Base-by-base conservation (phyloP, 2,329 filamentous ascomycete species). In the Fusarium setosum region DNA sequence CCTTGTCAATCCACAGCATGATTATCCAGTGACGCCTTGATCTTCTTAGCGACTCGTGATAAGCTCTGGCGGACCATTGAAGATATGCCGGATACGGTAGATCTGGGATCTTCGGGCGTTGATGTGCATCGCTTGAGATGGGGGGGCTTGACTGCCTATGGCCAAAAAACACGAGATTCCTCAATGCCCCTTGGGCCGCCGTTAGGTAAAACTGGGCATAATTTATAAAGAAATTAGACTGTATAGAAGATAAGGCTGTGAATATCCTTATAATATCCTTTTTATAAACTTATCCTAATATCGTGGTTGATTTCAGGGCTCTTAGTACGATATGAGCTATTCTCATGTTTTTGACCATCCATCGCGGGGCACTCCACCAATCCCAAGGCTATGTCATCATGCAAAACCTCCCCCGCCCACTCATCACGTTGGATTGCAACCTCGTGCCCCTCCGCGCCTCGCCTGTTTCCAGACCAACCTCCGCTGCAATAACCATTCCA, bases 301-400 rank as follows among this genome's bases (percentile, higher is more conserved):
- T n/a, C n/a, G n/a, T n/a, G n/a, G n/a, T n/a, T n/a, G n/a, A n/a
- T n/a, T n/a, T n/a, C n/a, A n/a, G n/a, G n/a, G 4, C 10, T 15
- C 31, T 50, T 20, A n/a, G 34, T 13, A 31, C 23, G 45, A 51
- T 34, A 51, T 51, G 41, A n/a, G 24, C 26, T 45, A 17, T 20
- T 31, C 41, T 18, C 41, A 35, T 24, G n/a, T n/a, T n/a, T n/a
- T n/a, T n/a, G n/a, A n/a, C 29, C 45, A 11, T 44, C 17, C 20
- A 66, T 66, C 64, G 64, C 64, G 64, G 64, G 64, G 60, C 60
- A 67, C 64, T 65, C 64, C 64, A 65, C 64, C 40, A 53, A 47
- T 58, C 55, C 49, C 24, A 34, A 21, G 47, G 52, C 63, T 65
- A 67, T 67, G 64, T 67, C 65, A 67, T 67, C 64, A 67, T 65